Percentiles rank a stretch among this genome's conserved stretches.
phyloP scores from a whole-genome alignment of 305 asterid species.

The Fraxinus baroniana region DNA sequence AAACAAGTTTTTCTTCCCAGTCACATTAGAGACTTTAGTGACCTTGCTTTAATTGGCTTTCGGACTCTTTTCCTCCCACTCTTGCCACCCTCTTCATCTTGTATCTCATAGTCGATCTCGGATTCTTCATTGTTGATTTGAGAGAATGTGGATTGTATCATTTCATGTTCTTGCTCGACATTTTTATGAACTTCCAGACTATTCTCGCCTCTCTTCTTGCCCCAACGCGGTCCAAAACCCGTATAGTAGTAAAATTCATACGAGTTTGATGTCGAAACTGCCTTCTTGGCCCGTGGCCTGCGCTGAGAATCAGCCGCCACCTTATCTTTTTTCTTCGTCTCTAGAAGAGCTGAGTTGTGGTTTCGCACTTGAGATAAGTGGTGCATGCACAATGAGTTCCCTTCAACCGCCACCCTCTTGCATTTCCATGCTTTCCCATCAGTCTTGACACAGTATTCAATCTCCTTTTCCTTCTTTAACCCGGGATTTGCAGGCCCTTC shows the following conservation, averaged over 20 bases:
- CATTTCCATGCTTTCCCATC: conserved; percentile 40
- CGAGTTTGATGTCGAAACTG: conserved; percentile 23
- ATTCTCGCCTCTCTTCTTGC: conserved; percentile 18
- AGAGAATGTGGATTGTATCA: background rate
- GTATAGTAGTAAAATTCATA: conserved; percentile 45
- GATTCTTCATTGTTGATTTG: background rate
- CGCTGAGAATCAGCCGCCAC: conserved; percentile 16
- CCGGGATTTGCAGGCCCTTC: background rate
- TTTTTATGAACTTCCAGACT: background rate
- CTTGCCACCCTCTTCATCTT: background rate
- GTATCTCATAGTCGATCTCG: background rate
- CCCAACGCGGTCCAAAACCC: conserved; percentile 29
- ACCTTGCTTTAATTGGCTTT: conserved; percentile 67
- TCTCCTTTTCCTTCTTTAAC: background rate
- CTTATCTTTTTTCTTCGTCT: conserved; percentile 2
- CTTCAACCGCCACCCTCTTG: conserved; percentile 21
- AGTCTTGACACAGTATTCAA: conserved; percentile 16
- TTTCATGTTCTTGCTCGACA: background rate
- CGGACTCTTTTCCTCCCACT: conserved; percentile 48
- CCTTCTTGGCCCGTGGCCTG: conserved; percentile 27
- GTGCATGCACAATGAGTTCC: conserved; percentile 23
- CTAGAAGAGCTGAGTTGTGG: conserved; percentile 11
- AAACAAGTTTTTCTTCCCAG: background rate
- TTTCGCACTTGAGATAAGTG: conserved; percentile 14
- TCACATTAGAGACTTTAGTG: conserved; percentile 62